Conservation (phyloP, 495 filamentous ascomycete species). For the Talaromyces ruber region DNA sequence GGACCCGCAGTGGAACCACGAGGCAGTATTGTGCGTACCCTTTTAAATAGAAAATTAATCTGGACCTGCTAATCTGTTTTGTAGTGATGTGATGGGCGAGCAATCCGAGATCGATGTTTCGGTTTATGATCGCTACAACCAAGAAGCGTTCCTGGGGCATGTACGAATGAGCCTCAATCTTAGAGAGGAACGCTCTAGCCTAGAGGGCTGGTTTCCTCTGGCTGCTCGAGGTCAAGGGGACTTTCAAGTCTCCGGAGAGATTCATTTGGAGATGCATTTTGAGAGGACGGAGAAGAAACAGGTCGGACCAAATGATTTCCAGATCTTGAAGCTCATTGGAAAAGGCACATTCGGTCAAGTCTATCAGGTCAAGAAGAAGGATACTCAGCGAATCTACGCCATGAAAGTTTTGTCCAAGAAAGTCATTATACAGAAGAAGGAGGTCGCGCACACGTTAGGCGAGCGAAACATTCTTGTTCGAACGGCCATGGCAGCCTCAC, state of each 20-base stretch:
- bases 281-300: slow-evolving; percentile 87
- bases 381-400: slow-evolving; percentile 90
- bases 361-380: slow-evolving; percentile 97
- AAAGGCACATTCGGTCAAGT: slow-evolving; percentile 99
- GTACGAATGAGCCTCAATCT: slow-evolving; percentile 66
- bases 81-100: slow-evolving; percentile 90
- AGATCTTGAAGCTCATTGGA: slow-evolving; percentile 91
- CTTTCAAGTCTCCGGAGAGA: slow-evolving; percentile 78
- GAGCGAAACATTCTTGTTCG: slow-evolving; percentile 96
- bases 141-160: slow-evolving; percentile 88
- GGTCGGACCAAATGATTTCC: slow-evolving; percentile 94
- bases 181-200: slow-evolving; percentile 55
- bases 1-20: slow-evolving; percentile 91
- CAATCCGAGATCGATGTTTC: slow-evolving; percentile 89
- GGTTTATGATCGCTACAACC: slow-evolving; percentile 78
- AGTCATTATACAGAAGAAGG: slow-evolving; percentile 99
- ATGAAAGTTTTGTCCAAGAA: slow-evolving; percentile 99
- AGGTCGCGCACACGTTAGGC: slow-evolving; percentile 92
- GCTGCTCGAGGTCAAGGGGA: slow-evolving; percentile 56
- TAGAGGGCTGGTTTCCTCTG: slow-evolving; percentile 82
- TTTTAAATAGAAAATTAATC: no score
- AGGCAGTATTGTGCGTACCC: slow-evolving; percentile 78
- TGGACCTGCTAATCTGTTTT: background rate
- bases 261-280: slow-evolving; percentile 76
- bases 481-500: slow-evolving; percentile 90